Percentiles rank a stretch among this genome's conserved stretches.
Conservation (phyloP, 192 early-diverging fungal genomes). For the Coemansia sp. region DNA sequence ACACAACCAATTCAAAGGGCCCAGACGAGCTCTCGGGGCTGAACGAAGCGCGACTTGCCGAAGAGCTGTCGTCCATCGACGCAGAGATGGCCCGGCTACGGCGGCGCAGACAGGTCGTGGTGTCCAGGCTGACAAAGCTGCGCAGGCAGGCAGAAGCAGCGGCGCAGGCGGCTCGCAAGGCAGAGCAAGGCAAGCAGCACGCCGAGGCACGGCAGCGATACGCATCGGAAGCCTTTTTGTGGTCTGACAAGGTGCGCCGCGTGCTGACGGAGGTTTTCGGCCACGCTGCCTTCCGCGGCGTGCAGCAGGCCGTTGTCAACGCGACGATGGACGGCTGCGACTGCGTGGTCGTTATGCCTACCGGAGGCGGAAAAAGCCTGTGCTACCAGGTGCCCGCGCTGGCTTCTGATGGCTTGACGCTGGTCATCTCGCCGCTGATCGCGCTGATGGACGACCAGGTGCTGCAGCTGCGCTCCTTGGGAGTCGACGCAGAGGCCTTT, state of each 20-base stretch:
- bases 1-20: background rate
- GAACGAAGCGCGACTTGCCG: background rate
- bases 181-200: constrained; percentile 6
- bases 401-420: constrained; percentile 36
- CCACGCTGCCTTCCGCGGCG: constrained; percentile 48
- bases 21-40: background rate
- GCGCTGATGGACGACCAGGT: constrained; percentile 58
- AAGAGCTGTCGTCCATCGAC: constrained; percentile 28
- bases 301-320: constrained; percentile 54
- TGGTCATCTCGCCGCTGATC: constrained; percentile 57
- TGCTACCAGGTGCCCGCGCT: constrained; percentile 58
- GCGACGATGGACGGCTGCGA: constrained; percentile 55
- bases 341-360: constrained; percentile 54
- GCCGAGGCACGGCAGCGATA: constrained; percentile 27
- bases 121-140: constrained; percentile 12
- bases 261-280: constrained; percentile 50
- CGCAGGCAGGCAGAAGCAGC: constrained; percentile 25
- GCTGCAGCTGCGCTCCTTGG: constrained; percentile 39
- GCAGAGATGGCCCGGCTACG: constrained; percentile 24
- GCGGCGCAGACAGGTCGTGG: constrained; percentile 15
- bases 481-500: constrained; percentile 38
- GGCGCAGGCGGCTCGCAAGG: constrained; percentile 24
- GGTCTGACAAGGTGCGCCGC: constrained; percentile 47
- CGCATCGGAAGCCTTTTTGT: constrained; percentile 46
- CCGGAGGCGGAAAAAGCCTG: constrained; percentile 56